Evolutionary conservation across 2,329 filamentous ascomycete species (phyloP).

Genomic region (Chalara sp.): DNA sequence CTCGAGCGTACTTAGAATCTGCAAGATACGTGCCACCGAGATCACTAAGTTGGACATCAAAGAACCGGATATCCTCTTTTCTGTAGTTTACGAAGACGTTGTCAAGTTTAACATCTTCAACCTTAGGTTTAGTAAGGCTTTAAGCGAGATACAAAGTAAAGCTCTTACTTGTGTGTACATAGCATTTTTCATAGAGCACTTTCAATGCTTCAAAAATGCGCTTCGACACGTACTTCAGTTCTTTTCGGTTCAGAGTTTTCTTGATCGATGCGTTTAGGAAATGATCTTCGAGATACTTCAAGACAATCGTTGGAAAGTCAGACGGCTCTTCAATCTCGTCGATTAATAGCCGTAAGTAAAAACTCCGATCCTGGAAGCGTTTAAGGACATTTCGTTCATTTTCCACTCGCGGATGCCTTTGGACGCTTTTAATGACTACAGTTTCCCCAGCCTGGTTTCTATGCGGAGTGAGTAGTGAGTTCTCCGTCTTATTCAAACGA

Average conservation of each 20-base stretch:
- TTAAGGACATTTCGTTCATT: no score
- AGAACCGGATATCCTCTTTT: constrained; percentile 5
- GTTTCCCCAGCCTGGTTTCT: no score
- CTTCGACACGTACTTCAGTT: constrained; percentile 8
- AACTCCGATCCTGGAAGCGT: constrained; percentile 8
- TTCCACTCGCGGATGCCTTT: no score
- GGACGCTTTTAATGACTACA: no score
- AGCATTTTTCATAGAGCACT: constrained; percentile 8
- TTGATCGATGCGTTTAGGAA: constrained; percentile 6
- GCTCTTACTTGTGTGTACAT: constrained; percentile 7
- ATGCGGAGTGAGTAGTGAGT: no score
- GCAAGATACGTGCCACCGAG: constrained; percentile 9
- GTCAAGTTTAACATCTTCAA: constrained; percentile 22
- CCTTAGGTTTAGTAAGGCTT: not conserved
- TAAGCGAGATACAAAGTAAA: not conserved
- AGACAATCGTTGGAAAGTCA: constrained; percentile 9
- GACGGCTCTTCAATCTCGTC: constrained; percentile 11
- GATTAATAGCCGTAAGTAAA: constrained; percentile 8
- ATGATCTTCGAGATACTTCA: constrained; percentile 11
- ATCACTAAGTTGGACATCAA: constrained; percentile 5
- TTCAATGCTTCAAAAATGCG: constrained; percentile 8
- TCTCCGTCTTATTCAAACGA: no score
- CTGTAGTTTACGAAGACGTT: constrained; percentile 20
- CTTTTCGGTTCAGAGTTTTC: constrained; percentile 8
- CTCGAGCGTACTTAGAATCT: constrained; percentile 8